phyloP scores from a whole-genome alignment of 257 asterid genomes.

The Penstemon davidsonii region DNA sequence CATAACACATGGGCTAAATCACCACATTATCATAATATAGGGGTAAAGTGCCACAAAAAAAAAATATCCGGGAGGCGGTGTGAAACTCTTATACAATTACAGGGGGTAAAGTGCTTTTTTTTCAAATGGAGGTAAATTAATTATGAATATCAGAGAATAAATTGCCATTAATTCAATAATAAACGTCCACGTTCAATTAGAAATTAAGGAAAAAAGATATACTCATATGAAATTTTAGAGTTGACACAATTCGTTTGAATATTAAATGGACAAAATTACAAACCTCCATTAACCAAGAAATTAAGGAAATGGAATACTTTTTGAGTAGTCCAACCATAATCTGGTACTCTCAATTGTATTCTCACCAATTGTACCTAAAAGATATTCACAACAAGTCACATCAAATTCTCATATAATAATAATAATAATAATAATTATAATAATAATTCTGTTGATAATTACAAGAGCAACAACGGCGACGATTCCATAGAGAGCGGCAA shows the following conservation, averaged over 20 bases:
- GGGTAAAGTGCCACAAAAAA: no score
- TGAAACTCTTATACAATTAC: no score
- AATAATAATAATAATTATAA: neutral
- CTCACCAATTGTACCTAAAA: constrained; percentile 82
- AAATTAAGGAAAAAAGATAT: no score
- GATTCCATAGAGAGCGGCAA: constrained; percentile 71
- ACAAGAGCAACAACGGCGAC: constrained; percentile 81
- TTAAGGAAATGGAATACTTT: constrained; percentile 97
- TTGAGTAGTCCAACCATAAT: constrained; percentile 99
- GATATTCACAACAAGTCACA: neutral
- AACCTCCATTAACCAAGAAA: constrained; percentile 92
- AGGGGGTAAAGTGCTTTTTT: no score
- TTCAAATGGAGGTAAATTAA: no score
- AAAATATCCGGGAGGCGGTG: no score
- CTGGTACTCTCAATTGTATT: constrained; percentile 91
- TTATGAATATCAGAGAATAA: no score
- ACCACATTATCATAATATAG: no score
- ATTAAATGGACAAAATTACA: constrained; percentile 25
- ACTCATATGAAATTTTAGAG: no score
- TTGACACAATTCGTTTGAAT: neutral
- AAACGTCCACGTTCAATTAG: no score
- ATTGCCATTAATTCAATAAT: no score
- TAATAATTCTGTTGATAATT: constrained; percentile 11
- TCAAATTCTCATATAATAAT: neutral
- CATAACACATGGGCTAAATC: no score